phyloP scores from a whole-genome alignment of 192 early-diverging fungal species.

The Coemansia sp. region DNA sequence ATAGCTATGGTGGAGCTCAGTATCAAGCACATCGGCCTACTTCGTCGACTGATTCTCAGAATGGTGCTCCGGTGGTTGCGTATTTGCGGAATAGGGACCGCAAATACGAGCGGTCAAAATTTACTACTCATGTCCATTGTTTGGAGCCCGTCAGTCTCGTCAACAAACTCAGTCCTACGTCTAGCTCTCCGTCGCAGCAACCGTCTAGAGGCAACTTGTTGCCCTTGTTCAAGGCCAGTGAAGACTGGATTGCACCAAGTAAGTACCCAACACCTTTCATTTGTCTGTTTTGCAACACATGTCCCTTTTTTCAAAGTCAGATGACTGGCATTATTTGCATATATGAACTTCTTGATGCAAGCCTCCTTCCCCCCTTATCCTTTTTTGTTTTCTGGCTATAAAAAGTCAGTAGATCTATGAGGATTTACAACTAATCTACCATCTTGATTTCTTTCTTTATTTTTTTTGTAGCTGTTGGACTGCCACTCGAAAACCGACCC shows the following conservation, averaged over 20 bases:
- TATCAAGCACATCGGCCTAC: neutral
- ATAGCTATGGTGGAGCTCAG: neutral
- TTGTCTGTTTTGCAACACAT: no score
- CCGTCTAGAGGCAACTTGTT: constrained; percentile 30
- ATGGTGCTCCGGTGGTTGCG: constrained; percentile 12
- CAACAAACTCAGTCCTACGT: constrained; percentile 2
- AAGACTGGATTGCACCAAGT: constrained; percentile 53
- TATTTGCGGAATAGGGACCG: constrained; percentile 35
- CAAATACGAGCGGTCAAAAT: constrained; percentile 25
- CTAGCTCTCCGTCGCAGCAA: neutral
- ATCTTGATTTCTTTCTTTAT: constrained; percentile 7
- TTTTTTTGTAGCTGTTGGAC: constrained; percentile 40
- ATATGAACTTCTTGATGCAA: constrained; percentile 36
- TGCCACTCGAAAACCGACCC: constrained; percentile 42
- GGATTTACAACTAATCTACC: neutral
- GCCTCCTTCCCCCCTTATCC: neutral
- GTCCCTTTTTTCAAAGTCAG: neutral
- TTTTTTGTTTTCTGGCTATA: neutral
- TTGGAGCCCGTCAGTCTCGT: constrained; percentile 39
- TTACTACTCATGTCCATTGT: constrained; percentile 38
- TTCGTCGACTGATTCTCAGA: constrained; percentile 10
- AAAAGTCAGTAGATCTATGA: neutral
- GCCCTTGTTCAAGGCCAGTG: constrained; percentile 48
- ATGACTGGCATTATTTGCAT: constrained; percentile 15
- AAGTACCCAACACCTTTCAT: constrained; percentile 34